Evolutionary conservation across 208 protist species (phyloP).

Genomic region (Vickermania spadyakhi): DNA sequence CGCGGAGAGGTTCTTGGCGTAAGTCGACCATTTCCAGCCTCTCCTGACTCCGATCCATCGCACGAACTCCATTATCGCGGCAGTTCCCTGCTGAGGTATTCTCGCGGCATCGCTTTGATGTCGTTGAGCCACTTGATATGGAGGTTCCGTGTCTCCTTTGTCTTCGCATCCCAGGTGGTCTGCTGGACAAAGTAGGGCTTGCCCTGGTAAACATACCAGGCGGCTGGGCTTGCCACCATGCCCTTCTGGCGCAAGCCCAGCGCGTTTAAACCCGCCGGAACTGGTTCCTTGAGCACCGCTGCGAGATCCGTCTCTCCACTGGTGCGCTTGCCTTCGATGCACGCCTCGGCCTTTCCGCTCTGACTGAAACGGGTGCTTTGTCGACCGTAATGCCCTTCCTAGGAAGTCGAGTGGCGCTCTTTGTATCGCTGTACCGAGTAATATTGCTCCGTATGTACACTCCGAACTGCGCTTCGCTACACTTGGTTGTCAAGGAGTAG

Average conservation of each 20-base stretch:
- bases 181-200: neutral
- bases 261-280: neutral
- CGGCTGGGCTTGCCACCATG: neutral
- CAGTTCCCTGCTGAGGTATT: constrained; percentile 5
- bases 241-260: neutral
- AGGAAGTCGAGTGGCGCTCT: neutral
- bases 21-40: constrained; percentile 43
- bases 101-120: neutral
- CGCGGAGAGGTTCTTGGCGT: no score
- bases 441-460: neutral
- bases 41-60: constrained; percentile 41
- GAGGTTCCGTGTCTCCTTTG: neutral
- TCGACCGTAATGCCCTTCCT: neutral
- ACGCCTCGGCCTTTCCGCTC: neutral
- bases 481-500: neutral
- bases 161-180: neutral
- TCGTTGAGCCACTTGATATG: neutral
- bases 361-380: neutral
- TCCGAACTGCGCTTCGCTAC: neutral
- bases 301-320: neutral
- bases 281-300: neutral
- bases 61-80: constrained; percentile 25
- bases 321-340: neutral
- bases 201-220: constrained; percentile 2
- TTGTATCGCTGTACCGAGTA: neutral